A percentile compares a stretch with the other conserved stretches of the same genome.
phyloP scores from a whole-genome alignment of 1,284 basidiomycete genomes.

The Ganoderma leucocontextum region DNA sequence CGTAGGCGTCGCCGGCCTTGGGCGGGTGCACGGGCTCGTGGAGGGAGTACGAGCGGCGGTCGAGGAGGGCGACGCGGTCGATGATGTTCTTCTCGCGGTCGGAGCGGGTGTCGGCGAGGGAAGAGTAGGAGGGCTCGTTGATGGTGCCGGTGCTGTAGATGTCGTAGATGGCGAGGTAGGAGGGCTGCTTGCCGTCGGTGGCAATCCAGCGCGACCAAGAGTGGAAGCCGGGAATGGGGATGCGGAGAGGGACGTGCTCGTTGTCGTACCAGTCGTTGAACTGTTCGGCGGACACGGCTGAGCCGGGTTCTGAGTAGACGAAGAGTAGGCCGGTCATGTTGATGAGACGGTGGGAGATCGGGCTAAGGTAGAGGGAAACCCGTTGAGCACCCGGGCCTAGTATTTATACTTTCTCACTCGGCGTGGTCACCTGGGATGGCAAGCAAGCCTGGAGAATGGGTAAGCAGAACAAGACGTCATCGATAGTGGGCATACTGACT shows the following conservation, averaged over 20 bases:
- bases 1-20: conserved; percentile 38
- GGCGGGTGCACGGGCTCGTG: conserved; percentile 38
- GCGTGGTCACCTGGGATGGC: too few relatives aligned
- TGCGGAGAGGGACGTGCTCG: conserved; percentile 67
- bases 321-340: conserved; percentile 36
- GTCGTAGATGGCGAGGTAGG: conserved; percentile 66
- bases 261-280: conserved; percentile 67
- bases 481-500: too few relatives aligned
- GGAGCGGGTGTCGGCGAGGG: conserved; percentile 56
- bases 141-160: conserved; percentile 56
- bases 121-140: conserved; percentile 55
- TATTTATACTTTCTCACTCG: too few relatives aligned
- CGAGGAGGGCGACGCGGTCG: conserved; percentile 53
- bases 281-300: conserved; percentile 36
- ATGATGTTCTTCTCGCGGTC: conserved; percentile 60
- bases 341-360: neutral
- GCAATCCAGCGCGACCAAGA: conserved; percentile 59
- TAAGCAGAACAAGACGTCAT: too few relatives aligned
- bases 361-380: too few relatives aligned
- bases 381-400: too few relatives aligned
- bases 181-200: conserved; percentile 49
- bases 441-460: too few relatives aligned
- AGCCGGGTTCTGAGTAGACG: conserved; percentile 43
- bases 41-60: conserved; percentile 58
- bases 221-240: conserved; percentile 59